Evolutionary conservation across 768 basidiomycete genomes (phyloP).

Genomic region (Amanita subjunquillea): DNA sequence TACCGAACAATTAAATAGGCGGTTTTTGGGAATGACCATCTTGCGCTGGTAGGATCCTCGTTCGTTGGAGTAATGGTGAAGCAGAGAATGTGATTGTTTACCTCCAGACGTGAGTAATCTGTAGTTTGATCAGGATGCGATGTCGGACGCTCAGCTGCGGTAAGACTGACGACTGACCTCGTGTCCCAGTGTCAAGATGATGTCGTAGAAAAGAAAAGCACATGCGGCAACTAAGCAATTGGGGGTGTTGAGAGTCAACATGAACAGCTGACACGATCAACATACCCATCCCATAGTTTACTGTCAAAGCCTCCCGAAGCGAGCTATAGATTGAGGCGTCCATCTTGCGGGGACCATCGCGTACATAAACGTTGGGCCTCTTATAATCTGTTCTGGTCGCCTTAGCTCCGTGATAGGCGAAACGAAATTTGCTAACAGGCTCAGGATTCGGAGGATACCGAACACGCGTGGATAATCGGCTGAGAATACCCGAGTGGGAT

Average conservation of each 20-base stretch:
- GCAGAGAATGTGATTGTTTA: neutral
- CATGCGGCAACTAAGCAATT: neutral
- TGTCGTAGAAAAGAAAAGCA: neutral
- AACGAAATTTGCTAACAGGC: no score
- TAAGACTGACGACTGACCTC: neutral
- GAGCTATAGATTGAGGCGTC: no score
- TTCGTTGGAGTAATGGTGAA: neutral
- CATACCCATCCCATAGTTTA: neutral
- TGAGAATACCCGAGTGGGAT: no score
- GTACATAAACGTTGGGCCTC: no score
- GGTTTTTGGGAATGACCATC: neutral
- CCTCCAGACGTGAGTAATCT: constrained; percentile 1
- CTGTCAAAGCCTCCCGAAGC: neutral
- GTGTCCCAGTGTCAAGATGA: neutral
- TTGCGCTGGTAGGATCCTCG: neutral
- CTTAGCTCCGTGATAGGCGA: no score
- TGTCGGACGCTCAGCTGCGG: neutral
- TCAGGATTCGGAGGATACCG: no score
- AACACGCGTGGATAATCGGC: no score
- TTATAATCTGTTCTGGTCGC: no score
- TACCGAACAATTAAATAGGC: neutral
- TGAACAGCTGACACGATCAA: neutral
- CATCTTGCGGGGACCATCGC: no score
- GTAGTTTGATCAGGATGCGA: neutral
- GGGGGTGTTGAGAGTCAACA: neutral